phyloP scores from a whole-genome alignment of 2,329 filamentous ascomycete species.

The Apiospora rasikravindrae region DNA sequence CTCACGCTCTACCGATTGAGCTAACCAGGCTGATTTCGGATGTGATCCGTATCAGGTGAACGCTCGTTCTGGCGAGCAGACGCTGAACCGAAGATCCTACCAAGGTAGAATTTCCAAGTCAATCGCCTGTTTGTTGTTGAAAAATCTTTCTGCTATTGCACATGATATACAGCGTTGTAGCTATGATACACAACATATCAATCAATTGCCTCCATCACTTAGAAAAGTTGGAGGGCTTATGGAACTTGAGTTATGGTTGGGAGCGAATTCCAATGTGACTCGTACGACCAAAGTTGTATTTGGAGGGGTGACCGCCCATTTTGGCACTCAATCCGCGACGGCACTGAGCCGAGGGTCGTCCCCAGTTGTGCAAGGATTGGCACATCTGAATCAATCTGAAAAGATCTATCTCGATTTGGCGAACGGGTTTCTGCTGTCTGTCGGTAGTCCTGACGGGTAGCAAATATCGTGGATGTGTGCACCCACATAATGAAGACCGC shows the following conservation, averaged over 20 bases:
- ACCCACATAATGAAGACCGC: background rate
- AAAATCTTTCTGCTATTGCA: background rate
- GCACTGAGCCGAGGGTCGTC: background rate
- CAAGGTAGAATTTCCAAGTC: background rate
- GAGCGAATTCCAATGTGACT: background rate
- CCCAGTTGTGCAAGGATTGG: background rate
- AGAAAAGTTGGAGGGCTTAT: background rate
- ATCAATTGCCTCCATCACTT: background rate
- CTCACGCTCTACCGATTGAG: constrained; percentile 75
- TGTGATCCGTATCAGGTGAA: background rate
- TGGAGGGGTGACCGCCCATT: background rate
- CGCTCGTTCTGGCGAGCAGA: background rate
- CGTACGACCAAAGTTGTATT: background rate
- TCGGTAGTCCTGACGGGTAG: background rate
- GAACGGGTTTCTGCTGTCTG: background rate
- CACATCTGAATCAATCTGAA: background rate
- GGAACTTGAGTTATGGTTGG: background rate
- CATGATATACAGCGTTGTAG: no score
- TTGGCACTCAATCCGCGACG: background rate
- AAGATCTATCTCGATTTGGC: background rate
- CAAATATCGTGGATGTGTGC: background rate
- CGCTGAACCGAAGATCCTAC: background rate
- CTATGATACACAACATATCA: no score
- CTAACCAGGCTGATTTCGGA: constrained; percentile 53
- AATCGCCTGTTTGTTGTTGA: background rate